These are phyloP conservation scores for Saturnispora saitoi DNA, from an alignment of 805 yeast species.

Conservation along the genomic window DNA sequence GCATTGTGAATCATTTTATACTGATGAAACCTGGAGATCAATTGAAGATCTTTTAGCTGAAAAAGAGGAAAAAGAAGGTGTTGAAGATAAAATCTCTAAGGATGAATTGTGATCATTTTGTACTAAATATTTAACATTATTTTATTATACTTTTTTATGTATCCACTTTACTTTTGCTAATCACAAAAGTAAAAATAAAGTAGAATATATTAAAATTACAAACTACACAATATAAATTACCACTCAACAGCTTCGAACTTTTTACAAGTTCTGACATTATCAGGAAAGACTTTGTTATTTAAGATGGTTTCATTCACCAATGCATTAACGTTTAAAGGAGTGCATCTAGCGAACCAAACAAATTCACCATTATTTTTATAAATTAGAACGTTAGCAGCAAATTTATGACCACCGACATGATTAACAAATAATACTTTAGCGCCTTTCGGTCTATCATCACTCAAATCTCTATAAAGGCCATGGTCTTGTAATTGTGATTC, in stretches of 20 bases:
- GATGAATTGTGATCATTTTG: constrained; percentile 12
- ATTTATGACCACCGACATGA: constrained; percentile 96
- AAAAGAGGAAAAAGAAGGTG: neutral
- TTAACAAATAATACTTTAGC: constrained; percentile 62
- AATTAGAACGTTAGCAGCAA: constrained; percentile 78
- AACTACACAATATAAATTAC: constrained; percentile 24
- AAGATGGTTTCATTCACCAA: constrained; percentile 70
- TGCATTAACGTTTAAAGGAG: constrained; percentile 66
- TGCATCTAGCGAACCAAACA: constrained; percentile 82
- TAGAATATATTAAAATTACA: neutral
- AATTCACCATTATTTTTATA: constrained; percentile 67
- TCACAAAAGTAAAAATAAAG: neutral
- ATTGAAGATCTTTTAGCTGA: constrained; percentile 15
- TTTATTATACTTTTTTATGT: neutral
- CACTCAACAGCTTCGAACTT: constrained; percentile 46
- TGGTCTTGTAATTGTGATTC: constrained; percentile 62
- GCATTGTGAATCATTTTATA: constrained; percentile 11
- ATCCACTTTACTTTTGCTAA: neutral
- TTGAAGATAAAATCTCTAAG: neutral
- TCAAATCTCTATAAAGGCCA: constrained; percentile 65
- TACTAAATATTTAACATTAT: neutral
- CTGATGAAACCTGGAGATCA: constrained; percentile 15
- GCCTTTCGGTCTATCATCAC: constrained; percentile 71
- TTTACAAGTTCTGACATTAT: constrained; percentile 53
- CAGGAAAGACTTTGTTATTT: constrained; percentile 61